A percentile compares a stretch with the other conserved stretches of the same genome.
Evolutionary conservation across 805 yeast species (phyloP).

Genomic region (Yamadazyma sp.): DNA sequence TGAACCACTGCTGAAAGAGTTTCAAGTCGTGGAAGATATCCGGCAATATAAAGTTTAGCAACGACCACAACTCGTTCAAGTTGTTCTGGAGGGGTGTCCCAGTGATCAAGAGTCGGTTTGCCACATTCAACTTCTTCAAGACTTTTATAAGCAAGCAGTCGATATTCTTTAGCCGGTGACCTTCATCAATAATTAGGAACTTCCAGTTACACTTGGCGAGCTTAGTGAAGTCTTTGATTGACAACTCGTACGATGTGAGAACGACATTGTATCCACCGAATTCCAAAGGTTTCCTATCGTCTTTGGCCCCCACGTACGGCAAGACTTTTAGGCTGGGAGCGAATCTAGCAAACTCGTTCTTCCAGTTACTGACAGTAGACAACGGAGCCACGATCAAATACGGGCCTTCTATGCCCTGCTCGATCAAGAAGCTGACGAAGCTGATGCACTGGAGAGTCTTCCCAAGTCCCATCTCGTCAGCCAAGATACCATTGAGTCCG

Average conservation of each 20-base stretch:
- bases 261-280: constrained; percentile 47
- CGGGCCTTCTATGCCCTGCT: constrained; percentile 77
- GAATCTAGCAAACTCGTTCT: constrained; percentile 64
- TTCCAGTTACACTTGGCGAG: constrained; percentile 61
- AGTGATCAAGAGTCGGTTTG: constrained; percentile 77
- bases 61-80: constrained; percentile 86
- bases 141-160: constrained; percentile 73
- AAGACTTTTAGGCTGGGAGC: constrained; percentile 68
- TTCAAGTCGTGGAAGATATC: constrained; percentile 90
- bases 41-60: constrained; percentile 86
- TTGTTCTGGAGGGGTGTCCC: constrained; percentile 98
- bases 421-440: constrained; percentile 69
- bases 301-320: constrained; percentile 64
- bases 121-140: constrained; percentile 63
- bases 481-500: constrained; percentile 91
- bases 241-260: constrained; percentile 79
- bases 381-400: constrained; percentile 78
- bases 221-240: constrained; percentile 61
- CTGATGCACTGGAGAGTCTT: constrained; percentile 90
- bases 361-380: constrained; percentile 87
- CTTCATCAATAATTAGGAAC: constrained; percentile 90
- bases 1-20: constrained; percentile 92
- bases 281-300: constrained; percentile 41
- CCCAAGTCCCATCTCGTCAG: constrained; percentile 98
- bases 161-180: constrained; percentile 86